A percentile compares a stretch with the other conserved stretches of the same genome.
Evolutionary conservation across 306 rosid genomes (phyloP).

Genomic region (Cicer judaicum): DNA sequence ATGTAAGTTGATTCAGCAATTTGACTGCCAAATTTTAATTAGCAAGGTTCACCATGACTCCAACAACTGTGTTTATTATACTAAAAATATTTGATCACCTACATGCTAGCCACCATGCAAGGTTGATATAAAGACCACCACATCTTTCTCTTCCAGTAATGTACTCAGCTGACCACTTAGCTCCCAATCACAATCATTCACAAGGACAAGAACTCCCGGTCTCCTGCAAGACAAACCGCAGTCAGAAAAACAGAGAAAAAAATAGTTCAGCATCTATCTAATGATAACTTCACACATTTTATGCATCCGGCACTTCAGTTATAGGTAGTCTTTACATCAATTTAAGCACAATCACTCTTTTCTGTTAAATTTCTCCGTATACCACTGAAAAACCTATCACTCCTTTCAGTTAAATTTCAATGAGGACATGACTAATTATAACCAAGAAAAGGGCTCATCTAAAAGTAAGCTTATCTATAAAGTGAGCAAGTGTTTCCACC

Average conservation of each 20-base stretch:
- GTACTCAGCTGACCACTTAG: too few relatives aligned
- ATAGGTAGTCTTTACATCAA: slow-evolving; percentile 14
- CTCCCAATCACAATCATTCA: too few relatives aligned
- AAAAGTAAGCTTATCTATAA: neutral
- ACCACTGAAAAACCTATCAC: neutral
- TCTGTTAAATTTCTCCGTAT: neutral
- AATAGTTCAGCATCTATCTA: neutral
- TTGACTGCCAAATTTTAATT: neutral
- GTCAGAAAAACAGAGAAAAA: too few relatives aligned
- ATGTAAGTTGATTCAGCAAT: slow-evolving; percentile 8
- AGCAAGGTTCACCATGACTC: slow-evolving; percentile 4
- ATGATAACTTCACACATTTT: slow-evolving; percentile 18
- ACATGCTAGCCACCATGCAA: slow-evolving; percentile 80
- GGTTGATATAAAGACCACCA: slow-evolving; percentile 86
- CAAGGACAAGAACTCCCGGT: too few relatives aligned
- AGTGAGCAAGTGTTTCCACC: slow-evolving; percentile 11
- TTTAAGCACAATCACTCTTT: slow-evolving; percentile 25
- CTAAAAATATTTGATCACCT: neutral
- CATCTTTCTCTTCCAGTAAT: slow-evolving; percentile 36
- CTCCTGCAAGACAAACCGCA: too few relatives aligned
- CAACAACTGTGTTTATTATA: slow-evolving; percentile 7
- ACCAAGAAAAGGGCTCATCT: neutral
- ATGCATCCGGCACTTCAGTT: neutral
- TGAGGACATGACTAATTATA: slow-evolving; percentile 19
- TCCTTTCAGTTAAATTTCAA: neutral